A percentile compares a stretch with the other conserved stretches of the same genome.
Evolutionary conservation across 768 basidiomycete species (phyloP).

Genomic region (Mycena filopes): DNA sequence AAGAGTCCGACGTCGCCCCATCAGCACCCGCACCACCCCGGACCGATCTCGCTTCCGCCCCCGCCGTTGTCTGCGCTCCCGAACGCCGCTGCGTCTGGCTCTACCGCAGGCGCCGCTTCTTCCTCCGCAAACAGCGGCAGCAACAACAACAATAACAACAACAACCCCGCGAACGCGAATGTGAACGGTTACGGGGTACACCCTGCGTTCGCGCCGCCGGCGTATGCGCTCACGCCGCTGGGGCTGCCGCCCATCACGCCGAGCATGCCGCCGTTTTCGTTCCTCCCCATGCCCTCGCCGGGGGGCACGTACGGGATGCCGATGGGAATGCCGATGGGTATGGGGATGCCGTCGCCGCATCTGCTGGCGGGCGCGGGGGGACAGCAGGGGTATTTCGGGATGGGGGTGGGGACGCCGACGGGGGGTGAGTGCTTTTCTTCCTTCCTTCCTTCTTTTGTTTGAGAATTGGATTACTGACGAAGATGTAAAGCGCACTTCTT

Average conservation of each 20-base stretch:
- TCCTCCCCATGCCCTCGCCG: slow-evolving; percentile 57
- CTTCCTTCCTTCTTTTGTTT: not conserved
- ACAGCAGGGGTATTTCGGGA: slow-evolving; percentile 26
- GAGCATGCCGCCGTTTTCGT: slow-evolving; percentile 95
- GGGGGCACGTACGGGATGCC: too few species aligned
- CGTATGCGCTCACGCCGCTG: slow-evolving; percentile 70
- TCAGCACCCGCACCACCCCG: slow-evolving; percentile 69
- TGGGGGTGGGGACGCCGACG: slow-evolving; percentile 32
- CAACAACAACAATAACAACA: slow-evolving; percentile 29
- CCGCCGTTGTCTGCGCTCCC: slow-evolving; percentile 41
- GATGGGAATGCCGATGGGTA: too few species aligned
- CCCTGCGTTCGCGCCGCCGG: slow-evolving; percentile 45
- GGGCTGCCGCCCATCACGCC: slow-evolving; percentile 95
- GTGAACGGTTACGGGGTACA: slow-evolving; percentile 40
- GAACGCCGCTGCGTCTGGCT: slow-evolving; percentile 40
- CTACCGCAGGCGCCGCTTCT: too few species aligned
- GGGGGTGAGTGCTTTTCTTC: slow-evolving; percentile 14
- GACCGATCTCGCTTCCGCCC: slow-evolving; percentile 76
- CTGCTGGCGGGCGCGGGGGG: not conserved
- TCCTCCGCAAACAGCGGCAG: too few species aligned
- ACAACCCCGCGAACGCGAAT: slow-evolving; percentile 28
- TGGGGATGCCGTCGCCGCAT: too few species aligned
- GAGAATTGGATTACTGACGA: not conserved
- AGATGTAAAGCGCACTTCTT: slow-evolving; percentile 23
- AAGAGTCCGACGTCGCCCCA: slow-evolving; percentile 39